phyloP scores from a whole-genome alignment of 306 rosid genomes.

The Vigna unguiculata region DNA sequence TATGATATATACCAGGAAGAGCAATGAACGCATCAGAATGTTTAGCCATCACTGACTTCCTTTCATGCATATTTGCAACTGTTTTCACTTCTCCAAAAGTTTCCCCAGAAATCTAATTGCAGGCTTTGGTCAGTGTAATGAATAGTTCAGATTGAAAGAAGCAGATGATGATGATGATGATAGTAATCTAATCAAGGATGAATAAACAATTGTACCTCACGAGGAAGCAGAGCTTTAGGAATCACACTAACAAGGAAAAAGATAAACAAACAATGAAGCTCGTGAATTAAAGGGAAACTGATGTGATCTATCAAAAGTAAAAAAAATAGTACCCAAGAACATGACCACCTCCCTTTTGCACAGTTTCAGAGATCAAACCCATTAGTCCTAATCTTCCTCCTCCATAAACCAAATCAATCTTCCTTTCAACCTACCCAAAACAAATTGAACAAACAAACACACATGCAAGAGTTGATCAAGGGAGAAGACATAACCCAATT shows the following conservation, averaged over 20 bases:
- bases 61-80: constrained; percentile 70
- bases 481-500: background rate
- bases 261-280: constrained; percentile 27
- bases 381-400: constrained; percentile 77
- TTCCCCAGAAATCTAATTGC: constrained; percentile 62
- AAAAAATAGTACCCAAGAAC: constrained; percentile 68
- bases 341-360: constrained; percentile 65
- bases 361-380: constrained; percentile 74
- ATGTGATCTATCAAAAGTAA: constrained; percentile 2
- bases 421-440: constrained; percentile 57
- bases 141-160: constrained; percentile 22
- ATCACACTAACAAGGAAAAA: constrained; percentile 57
- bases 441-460: constrained; percentile 5
- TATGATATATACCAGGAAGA: constrained; percentile 58
- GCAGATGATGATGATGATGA: background rate
- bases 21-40: constrained; percentile 78
- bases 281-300: background rate
- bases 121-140: constrained; percentile 37
- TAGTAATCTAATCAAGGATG: constrained; percentile 28
- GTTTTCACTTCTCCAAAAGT: constrained; percentile 65
- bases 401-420: constrained; percentile 71
- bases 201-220: constrained; percentile 54
- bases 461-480: constrained; percentile 2
- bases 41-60: constrained; percentile 74
- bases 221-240: constrained; percentile 65